Evolutionary conservation across 257 asterid species (phyloP).

Genomic region (Misopates orontium): DNA sequence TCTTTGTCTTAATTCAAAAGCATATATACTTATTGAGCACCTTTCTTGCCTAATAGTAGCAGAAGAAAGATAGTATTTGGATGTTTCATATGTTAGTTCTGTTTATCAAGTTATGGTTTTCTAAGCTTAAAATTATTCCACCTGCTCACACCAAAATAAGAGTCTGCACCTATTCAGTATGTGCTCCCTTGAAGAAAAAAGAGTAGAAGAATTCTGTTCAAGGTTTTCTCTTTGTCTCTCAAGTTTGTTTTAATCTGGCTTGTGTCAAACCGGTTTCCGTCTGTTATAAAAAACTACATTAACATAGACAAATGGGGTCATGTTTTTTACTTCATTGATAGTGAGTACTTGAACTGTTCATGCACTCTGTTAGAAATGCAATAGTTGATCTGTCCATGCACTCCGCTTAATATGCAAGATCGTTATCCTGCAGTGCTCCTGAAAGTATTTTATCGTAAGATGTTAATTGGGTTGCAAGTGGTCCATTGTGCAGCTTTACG

Average conservation of each 20-base stretch:
- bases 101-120: conserved; percentile 19
- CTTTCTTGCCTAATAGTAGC: conserved; percentile 9
- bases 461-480: too few species aligned
- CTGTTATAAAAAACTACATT: not conserved
- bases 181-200: not conserved
- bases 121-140: conserved; percentile 8
- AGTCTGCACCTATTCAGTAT: conserved; percentile 9
- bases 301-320: not conserved
- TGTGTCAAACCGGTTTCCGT: not conserved
- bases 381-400: conserved; percentile 9
- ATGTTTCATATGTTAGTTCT: not conserved
- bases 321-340: not conserved
- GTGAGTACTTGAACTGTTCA: conserved; percentile 14
- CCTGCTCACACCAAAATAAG: not conserved
- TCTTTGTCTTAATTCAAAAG: conserved; percentile 19
- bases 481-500: too few species aligned
- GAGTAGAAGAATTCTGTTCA: not conserved
- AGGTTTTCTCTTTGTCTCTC: too few species aligned
- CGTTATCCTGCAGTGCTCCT: conserved; percentile 3
- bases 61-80: not conserved
- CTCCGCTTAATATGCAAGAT: conserved; percentile 1
- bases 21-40: not conserved
- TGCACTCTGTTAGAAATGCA: conserved; percentile 7
- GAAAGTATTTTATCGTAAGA: conserved; percentile 1
- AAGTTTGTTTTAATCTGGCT: not conserved